Percentiles rank a stretch among this genome's conserved stretches.
Evolutionary conservation across 495 filamentous ascomycete species (phyloP).

Genomic region (Cairneyella variabilis): DNA sequence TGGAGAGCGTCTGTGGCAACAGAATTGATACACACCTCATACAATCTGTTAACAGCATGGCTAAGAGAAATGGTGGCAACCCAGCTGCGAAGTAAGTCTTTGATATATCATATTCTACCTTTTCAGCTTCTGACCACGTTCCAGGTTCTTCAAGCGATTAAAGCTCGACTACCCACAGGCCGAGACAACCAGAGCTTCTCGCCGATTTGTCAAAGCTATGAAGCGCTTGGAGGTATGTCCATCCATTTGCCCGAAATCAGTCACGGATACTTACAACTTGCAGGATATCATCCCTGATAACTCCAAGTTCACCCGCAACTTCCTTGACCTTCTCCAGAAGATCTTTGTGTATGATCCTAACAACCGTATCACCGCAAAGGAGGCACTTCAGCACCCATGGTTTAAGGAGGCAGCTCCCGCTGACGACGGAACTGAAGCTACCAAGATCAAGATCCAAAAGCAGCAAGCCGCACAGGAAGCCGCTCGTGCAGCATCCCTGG

Average conservation of each 20-base stretch:
- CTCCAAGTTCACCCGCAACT: slow-evolving; percentile 74
- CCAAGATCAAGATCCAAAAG: slow-evolving; percentile 61
- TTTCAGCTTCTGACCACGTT: slow-evolving; percentile 23
- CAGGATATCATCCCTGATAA: slow-evolving; percentile 87
- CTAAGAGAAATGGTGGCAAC: slow-evolving; percentile 62
- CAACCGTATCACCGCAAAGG: slow-evolving; percentile 83
- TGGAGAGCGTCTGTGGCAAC: slow-evolving; percentile 81
- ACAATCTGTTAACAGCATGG: slow-evolving; percentile 63
- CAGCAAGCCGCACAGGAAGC: slow-evolving; percentile 28
- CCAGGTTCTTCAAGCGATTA: slow-evolving; percentile 78
- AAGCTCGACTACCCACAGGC: slow-evolving; percentile 84
- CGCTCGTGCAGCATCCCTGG: slow-evolving; percentile 1
- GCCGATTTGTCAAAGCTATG: slow-evolving; percentile 94
- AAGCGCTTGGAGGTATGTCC: slow-evolving; percentile 75
- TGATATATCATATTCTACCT: background rate
- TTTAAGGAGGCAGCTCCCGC: slow-evolving; percentile 75
- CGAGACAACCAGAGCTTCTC: slow-evolving; percentile 84
- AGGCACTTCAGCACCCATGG: slow-evolving; percentile 90
- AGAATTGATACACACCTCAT: slow-evolving; percentile 75
- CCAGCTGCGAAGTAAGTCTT: slow-evolving; percentile 73
- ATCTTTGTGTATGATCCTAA: slow-evolving; percentile 97
- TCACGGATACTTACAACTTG: slow-evolving; percentile 21
- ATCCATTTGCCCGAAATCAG: background rate
- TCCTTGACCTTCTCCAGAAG: slow-evolving; percentile 79
- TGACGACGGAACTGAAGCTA: slow-evolving; percentile 93